These are phyloP conservation scores for Nakazawaea sp. DNA, from an alignment of 805 yeast species.

Conservation along the genomic window DNA sequence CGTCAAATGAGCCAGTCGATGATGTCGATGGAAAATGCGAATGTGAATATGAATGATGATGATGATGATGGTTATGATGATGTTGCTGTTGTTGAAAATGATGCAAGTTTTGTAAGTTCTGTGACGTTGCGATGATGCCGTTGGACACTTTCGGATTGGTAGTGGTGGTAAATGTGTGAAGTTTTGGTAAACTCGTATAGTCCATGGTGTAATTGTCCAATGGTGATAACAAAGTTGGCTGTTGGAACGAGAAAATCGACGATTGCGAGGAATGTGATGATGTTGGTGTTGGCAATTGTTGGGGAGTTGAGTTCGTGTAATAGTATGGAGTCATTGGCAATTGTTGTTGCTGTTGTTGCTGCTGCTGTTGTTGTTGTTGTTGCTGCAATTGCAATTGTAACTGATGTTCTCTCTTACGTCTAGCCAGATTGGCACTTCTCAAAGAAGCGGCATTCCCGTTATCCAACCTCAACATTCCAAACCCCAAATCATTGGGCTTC, in stretches of 20 bases:
- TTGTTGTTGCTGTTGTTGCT: constrained; percentile 1
- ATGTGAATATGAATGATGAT: too few relatives aligned
- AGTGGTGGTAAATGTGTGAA: constrained; percentile 6
- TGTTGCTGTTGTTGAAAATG: too few relatives aligned
- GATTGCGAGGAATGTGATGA: constrained; percentile 3
- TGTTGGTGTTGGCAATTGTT: constrained; percentile 7
- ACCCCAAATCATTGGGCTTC: constrained; percentile 52
- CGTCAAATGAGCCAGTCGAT: not conserved
- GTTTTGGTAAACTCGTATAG: constrained; percentile 4
- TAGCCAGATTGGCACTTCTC: not conserved
- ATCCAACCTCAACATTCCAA: constrained; percentile 51
- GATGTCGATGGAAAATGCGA: not conserved
- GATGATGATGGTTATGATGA: too few relatives aligned
- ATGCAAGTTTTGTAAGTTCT: not conserved
- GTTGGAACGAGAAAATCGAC: not conserved
- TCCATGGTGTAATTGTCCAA: constrained; percentile 1
- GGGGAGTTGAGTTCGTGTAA: constrained; percentile 1
- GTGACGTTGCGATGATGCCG: not conserved
- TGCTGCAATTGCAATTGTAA: not conserved
- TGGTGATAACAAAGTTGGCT: constrained; percentile 5
- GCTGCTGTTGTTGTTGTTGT: constrained; percentile 1
- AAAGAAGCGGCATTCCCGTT: not conserved
- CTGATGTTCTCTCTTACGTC: not conserved
- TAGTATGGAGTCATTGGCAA: constrained; percentile 5
- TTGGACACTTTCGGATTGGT: not conserved